Evolutionary conservation across 208 protist genomes (phyloP).

Genomic region (Trypanosoma conorhini): DNA sequence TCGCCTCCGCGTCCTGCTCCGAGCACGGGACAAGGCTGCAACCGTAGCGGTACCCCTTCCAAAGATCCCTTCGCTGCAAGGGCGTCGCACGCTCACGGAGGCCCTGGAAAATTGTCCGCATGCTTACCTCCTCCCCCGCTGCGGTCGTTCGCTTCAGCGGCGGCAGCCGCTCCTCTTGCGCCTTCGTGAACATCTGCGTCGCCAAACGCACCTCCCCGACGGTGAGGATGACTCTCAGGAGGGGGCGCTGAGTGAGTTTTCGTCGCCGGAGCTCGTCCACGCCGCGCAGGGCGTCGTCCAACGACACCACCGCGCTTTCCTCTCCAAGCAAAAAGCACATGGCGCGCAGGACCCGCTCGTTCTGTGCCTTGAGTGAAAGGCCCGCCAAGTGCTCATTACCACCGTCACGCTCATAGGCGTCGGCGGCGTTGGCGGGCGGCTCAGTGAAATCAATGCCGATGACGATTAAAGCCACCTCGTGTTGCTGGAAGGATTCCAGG

Average conservation of each 20-base stretch:
- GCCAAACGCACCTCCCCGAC: conserved; percentile 72
- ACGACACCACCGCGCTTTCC: conserved; percentile 43
- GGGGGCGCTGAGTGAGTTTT: conserved; percentile 43
- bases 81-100: conserved; percentile 7
- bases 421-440: not conserved
- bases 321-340: conserved; percentile 41
- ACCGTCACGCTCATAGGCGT: conserved; percentile 25
- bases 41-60: conserved; percentile 86
- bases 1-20: conserved; percentile 57
- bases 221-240: conserved; percentile 47
- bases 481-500: conserved; percentile 36
- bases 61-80: conserved; percentile 25
- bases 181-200: conserved; percentile 75
- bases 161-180: conserved; percentile 54
- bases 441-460: conserved; percentile 66
- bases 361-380: conserved; percentile 47
- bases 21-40: conserved; percentile 77
- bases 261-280: conserved; percentile 34
- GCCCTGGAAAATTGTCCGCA: conserved; percentile 2
- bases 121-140: not conserved
- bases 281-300: conserved; percentile 40
- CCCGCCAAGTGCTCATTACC: conserved; percentile 16
- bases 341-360: conserved; percentile 59
- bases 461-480: conserved; percentile 75
- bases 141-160: conserved; percentile 44